Conservation (phyloP, 352 stramenopile species). For the Pythium volutum region DNA sequence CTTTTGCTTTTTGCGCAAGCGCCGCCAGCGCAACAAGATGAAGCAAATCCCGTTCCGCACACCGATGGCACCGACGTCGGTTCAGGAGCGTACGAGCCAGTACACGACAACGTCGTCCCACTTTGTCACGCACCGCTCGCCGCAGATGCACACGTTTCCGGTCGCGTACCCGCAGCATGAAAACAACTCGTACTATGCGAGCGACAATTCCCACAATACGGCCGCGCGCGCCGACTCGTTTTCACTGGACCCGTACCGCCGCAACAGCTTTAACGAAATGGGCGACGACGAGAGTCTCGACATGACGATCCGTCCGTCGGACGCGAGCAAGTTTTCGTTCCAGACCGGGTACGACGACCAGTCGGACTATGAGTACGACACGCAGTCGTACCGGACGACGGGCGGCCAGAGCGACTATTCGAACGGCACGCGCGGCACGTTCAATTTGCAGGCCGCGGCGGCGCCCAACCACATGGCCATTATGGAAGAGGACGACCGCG, state of each 20-base stretch:
- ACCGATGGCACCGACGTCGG: slow-evolving; percentile 28
- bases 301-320: slow-evolving; percentile 45
- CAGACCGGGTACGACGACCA: slow-evolving; percentile 72
- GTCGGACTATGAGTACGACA: slow-evolving; percentile 70
- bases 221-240: slow-evolving; percentile 42
- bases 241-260: slow-evolving; percentile 67
- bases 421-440: slow-evolving; percentile 40
- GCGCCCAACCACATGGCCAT: slow-evolving; percentile 39
- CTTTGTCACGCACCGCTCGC: slow-evolving; percentile 62
- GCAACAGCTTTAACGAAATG: slow-evolving; percentile 68
- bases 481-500: slow-evolving; percentile 59
- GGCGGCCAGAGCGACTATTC: slow-evolving; percentile 25
- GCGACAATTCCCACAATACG: background rate
- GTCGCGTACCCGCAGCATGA: slow-evolving; percentile 40
- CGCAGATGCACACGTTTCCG: slow-evolving; percentile 18
- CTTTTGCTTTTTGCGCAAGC: slow-evolving; percentile 72
- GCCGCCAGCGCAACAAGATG: slow-evolving; percentile 46
- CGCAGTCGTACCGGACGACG: slow-evolving; percentile 38
- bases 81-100: slow-evolving; percentile 38
- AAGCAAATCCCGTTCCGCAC: slow-evolving; percentile 80
- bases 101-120: slow-evolving; percentile 67
- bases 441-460: slow-evolving; percentile 38
- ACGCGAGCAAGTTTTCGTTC: slow-evolving; percentile 73
- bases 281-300: slow-evolving; percentile 40
- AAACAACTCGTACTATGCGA: slow-evolving; percentile 30